Percentiles rank a stretch among this genome's conserved stretches.
These are phyloP conservation scores for Aspergillus caelatus DNA, from an alignment of 2,329 filamentous ascomycete genomes.

Conservation along the genomic window DNA sequence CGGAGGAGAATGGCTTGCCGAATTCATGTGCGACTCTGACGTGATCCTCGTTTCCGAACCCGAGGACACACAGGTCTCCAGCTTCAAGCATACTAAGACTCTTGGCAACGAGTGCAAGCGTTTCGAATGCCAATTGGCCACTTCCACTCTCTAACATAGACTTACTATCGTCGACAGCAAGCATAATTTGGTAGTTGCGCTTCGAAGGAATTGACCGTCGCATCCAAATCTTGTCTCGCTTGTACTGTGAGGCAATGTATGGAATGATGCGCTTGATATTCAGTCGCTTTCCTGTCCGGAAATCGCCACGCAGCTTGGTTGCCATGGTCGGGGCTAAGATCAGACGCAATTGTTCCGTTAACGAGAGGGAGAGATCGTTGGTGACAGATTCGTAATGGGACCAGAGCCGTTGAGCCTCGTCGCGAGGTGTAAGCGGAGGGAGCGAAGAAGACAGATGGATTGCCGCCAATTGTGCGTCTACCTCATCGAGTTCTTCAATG, in stretches of 20 bases:
- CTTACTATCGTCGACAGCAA: conserved; percentile 94
- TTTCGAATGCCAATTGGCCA: conserved; percentile 84
- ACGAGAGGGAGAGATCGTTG: conserved; percentile 79
- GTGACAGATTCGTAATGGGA: conserved; percentile 80
- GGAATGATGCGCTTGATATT: conserved; percentile 99
- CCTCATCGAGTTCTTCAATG: conserved; percentile 49
- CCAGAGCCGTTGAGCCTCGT: conserved; percentile 76
- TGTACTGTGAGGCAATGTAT: conserved; percentile 97
- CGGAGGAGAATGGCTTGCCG: conserved; percentile 75
- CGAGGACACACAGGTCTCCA: conserved; percentile 87
- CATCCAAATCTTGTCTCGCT: conserved; percentile 99
- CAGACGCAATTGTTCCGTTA: conserved; percentile 92
- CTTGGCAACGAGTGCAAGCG: conserved; percentile 85
- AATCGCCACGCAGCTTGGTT: conserved; percentile 94
- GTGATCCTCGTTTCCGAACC: conserved; percentile 73
- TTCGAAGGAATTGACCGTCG: conserved; percentile 88
- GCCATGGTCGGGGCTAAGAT: conserved; percentile 93
- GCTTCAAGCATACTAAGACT: conserved; percentile 90
- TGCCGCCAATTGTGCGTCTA: conserved; percentile 63
- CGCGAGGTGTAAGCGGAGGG: conserved; percentile 48
- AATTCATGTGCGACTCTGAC: conserved; percentile 87
- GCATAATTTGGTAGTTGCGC: conserved; percentile 93
- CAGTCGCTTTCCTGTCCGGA: conserved; percentile 94
- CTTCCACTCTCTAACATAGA: conserved; percentile 85
- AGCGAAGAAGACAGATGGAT: conserved; percentile 67